Base-by-base conservation (phyloP, 768 basidiomycete species). In the Rhodosporidiobolus odoratus region DNA sequence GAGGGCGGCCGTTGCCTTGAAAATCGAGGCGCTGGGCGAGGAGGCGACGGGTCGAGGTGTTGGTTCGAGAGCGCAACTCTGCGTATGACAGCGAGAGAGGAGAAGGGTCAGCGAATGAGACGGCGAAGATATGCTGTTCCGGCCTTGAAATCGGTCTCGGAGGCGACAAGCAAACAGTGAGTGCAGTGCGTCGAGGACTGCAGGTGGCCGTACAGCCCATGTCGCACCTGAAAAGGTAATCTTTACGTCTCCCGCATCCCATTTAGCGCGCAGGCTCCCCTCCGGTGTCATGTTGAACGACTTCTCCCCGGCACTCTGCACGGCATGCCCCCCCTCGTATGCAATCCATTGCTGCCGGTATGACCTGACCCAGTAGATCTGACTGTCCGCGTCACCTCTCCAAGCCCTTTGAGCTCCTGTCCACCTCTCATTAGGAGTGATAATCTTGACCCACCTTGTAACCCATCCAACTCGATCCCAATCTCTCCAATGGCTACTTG, bases 51-150 rank as follows among this genome's bases (percentile, higher is more conserved):
- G 75, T 75, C 30, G 77, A 70, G 15, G 74, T 71, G 50, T 76
- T 70, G 38, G 72, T 72, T 5, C 60, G 65, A 13, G 75, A 75
- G 17, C 67, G 68, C 3, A 77, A 75, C 59, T 77, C 76, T 77
- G 69, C 15, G 50, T 5, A 43, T 30, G 13, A 13, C 3, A 13
- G 35, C 8, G 10, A 52, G 16, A 19, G 27, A 45, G 23, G 47
- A 27, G 27, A 10, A 30, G 10, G 52, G 8, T 6, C 52, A 9
- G 13, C 52, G 30, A 3, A 23, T 34, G 23, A 15, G 62, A 43
- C 17, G 12, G 10, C 32, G 40, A 45, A 38, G 34, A 25, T 45
- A 12, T 23, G 43, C 43, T 23, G 27, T 59, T 59, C 12, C 9
- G 58, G 38, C 43, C 21, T n/a, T n/a, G n/a, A n/a, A n/a, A n/a